Base-by-base conservation (phyloP, 768 basidiomycete genomes). In the Tricholoma sp. region DNA sequence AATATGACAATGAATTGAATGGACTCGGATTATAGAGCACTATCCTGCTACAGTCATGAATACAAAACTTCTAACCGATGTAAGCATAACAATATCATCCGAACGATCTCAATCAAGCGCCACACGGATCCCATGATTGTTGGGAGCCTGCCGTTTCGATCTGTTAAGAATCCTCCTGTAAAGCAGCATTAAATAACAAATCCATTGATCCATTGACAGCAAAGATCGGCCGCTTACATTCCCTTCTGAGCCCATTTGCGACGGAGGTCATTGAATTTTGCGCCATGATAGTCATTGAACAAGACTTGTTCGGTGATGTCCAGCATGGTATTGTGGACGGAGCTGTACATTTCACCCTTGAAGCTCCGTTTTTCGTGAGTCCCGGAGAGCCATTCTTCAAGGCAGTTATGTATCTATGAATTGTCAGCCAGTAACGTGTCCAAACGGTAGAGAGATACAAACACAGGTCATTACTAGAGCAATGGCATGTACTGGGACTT, bases 401-500 rank as follows among this genome's bases (percentile, higher is more conserved):
- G 19, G 19, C 19, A 51, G 11, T 45, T 45, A 4, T 45, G 22
- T 7, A 45, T 45, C 43, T 35, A 55, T 8, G 8, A 50, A 41
- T 41, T 3, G 5, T 41, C 5, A 41, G 39, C 39, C 22, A 55
- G 43, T 4, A 45, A 11, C 12, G 5, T 5, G 5, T 45, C 22
- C 43, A 11, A 22, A 37, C 4, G 34, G 32, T 32, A 18, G 29
- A 24, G 24, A 51, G 46, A 19, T 11, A 43, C 35, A 24, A 54
- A 63, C 54, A 35, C 47, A 57, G 22, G 61, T 60, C 46, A 60
- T 54, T n/a, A 55, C 59, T 27, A 60, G 31, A 29, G 53, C n/a
- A n/a, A n/a, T 31, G 6, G 50, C 56, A 50, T 54, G 45, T 21
- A 43, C 53, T 19, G 61, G 59, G 16, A 62, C 57, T 45, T 50